Percentiles rank a stretch among this genome's conserved stretches.
These are phyloP conservation scores for Petunia hybrid DNA, from an alignment of 305 asterid species.

Conservation along the genomic window DNA sequence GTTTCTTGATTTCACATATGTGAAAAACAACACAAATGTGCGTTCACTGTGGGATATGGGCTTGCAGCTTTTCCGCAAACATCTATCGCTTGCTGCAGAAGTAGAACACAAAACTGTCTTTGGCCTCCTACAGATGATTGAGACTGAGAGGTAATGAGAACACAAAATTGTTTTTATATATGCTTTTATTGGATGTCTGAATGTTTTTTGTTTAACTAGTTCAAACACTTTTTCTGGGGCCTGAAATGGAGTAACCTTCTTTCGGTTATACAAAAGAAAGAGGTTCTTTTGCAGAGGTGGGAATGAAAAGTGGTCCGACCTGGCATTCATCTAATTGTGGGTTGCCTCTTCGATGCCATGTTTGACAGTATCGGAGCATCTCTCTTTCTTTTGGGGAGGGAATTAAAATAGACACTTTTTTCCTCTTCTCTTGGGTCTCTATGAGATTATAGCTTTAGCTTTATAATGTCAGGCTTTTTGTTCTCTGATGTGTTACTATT, in stretches of 20 bases:
- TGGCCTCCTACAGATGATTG: conserved; percentile 93
- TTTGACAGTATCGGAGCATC: not conserved
- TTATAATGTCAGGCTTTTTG: conserved; percentile 1
- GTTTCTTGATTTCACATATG: conserved; percentile 93
- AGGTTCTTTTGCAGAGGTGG: conserved; percentile 17
- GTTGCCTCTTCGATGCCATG: conserved; percentile 16
- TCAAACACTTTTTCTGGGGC: not conserved
- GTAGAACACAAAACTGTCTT: conserved; percentile 93
- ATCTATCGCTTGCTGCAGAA: conserved; percentile 88
- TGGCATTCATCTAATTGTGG: not conserved
- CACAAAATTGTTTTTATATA: not conserved
- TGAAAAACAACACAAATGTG: conserved; percentile 86
- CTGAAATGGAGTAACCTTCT: too few relatives aligned
- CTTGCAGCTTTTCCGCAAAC: conserved; percentile 93
- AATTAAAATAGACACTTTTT: not conserved
- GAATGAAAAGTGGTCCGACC: conserved; percentile 3
- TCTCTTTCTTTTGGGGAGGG: not conserved
- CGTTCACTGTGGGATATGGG: conserved; percentile 99
- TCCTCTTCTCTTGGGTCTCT: not conserved
- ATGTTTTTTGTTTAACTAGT: not conserved
- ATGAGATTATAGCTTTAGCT: not conserved
- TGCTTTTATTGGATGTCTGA: not conserved
- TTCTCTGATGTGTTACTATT: not conserved
- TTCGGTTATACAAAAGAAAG: not conserved
- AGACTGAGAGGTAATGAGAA: conserved; percentile 76